A percentile compares a stretch with the other conserved stretches of the same genome.
phyloP scores from a whole-genome alignment of 2,329 filamentous ascomycete species.

The Fusarium sp. region DNA sequence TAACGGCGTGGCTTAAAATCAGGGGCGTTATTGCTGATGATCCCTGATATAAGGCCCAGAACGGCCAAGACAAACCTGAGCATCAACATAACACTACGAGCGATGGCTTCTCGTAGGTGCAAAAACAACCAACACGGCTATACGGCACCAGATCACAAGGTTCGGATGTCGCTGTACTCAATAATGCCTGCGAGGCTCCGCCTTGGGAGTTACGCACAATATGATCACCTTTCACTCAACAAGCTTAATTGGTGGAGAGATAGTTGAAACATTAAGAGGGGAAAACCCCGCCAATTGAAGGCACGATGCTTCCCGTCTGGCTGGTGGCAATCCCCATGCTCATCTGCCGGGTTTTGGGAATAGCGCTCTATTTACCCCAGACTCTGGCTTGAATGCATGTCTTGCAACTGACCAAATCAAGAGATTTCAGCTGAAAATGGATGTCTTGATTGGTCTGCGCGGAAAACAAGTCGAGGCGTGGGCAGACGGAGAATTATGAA shows the following conservation, averaged over 20 bases:
- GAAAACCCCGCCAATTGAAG: conserved; percentile 34
- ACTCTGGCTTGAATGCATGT: conserved; percentile 19
- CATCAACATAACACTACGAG: not conserved
- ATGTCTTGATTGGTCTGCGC: conserved; percentile 13
- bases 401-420: conserved; percentile 15
- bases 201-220: not conserved
- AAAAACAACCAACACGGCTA: conserved; percentile 13
- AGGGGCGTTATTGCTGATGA: not conserved
- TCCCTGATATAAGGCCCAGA: conserved; percentile 4
- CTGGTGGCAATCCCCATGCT: conserved; percentile 1
- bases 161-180: conserved; percentile 3
- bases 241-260: conserved; percentile 39
- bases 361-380: conserved; percentile 31
- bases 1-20: not conserved
- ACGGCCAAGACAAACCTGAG: not conserved
- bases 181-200: conserved; percentile 14
- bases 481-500: conserved; percentile 31
- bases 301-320: not conserved
- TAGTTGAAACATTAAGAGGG: not conserved
- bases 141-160: not conserved
- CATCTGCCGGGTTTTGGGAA: conserved; percentile 4
- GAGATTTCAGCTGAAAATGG: not conserved
- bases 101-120: conserved; percentile 19
- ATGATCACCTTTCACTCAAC: not conserved
- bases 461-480: not conserved